Evolutionary conservation across 2,329 filamentous ascomycete species (phyloP), one percentile per base, ranked within the genome.

Genomic region (Neonectria coccinea): DNA sequence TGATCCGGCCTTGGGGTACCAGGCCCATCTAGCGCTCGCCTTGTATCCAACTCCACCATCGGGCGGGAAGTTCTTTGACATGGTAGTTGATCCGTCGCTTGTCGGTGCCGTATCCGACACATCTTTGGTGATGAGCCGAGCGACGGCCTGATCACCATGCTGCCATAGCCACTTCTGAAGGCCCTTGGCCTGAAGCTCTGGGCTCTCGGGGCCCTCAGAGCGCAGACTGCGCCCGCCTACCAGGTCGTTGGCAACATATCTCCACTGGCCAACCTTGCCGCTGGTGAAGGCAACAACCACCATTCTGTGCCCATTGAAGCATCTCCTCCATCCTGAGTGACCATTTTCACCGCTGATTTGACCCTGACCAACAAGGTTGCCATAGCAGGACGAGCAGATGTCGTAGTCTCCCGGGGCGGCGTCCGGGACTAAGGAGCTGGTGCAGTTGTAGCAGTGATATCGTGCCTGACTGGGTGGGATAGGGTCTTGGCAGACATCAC

Each of bases 261-360:
- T 87, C 65, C 87, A 84, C 71, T 91, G 89, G 0, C 91, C 91
- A 25, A 88, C 86, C 18, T 87, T 85, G 33, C 85, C 84, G 59
- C 93, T 89, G 64, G 91, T 85, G 74, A 95, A 97, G 0, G 89
- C 90, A 11, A 97, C 83, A 11, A 97, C 82, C 0, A 90, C 88
- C 93, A 97, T 97, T 33, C 94, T 88, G 75, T 98, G 95, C 5
- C 92, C 91, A 45, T 86, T 84, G 1, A 90, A 84, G 75, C 95
- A 98, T 53, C 94, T 86, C 11, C 94, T 86, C 95, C 95, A 97
- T 3, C 94, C 94, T 11, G 84, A 85, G 5, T 89, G 84, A 0
- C 94, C 94, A 69, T 97, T 94, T 65, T 94, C 91, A 18, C 83
- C 81, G 59, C 88, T 89, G 66, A 97, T 89, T 50, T 88, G 88